phyloP scores from a whole-genome alignment of 2,329 filamentous ascomycete genomes.

The Aspergillus vadensis region DNA sequence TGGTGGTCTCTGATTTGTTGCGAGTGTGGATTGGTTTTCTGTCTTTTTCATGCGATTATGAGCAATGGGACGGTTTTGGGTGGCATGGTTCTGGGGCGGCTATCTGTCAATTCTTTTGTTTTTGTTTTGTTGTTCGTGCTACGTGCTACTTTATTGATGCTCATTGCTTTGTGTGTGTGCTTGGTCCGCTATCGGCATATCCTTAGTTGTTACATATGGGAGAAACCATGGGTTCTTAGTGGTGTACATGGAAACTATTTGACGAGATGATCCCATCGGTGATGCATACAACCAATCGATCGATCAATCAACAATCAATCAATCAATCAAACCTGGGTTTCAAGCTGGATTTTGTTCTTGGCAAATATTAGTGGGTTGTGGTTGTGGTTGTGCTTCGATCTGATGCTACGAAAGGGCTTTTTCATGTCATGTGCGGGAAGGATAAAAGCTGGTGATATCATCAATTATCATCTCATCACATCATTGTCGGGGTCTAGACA shows the following conservation, averaged over 20 bases:
- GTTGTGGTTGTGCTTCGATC: too few species aligned
- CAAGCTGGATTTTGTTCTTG: too few species aligned
- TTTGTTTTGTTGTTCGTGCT: conserved; percentile 6
- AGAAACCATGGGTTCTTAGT: conserved; percentile 9
- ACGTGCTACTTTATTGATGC: conserved; percentile 7
- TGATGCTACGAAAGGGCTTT: too few species aligned
- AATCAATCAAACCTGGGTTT: background rate
- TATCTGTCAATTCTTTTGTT: conserved; percentile 23
- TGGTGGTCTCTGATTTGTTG: background rate
- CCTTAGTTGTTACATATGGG: conserved; percentile 13
- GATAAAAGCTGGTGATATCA: too few species aligned
- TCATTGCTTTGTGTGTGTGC: background rate
- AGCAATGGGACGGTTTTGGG: conserved; percentile 29
- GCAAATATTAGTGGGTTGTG: too few species aligned
- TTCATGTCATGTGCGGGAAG: too few species aligned
- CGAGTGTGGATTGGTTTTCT: conserved; percentile 7
- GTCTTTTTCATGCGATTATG: conserved; percentile 28
- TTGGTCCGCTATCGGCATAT: conserved; percentile 10
- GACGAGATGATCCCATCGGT: background rate
- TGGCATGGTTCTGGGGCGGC: conserved; percentile 27
- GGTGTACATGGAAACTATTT: conserved; percentile 12
- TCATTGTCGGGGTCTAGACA: too few species aligned
- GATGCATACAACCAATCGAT: background rate
- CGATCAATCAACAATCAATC: background rate
- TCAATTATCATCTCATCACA: too few species aligned